Evolutionary conservation across 1,139 yeast genomes (phyloP), one percentile per base, ranked within the genome.

Genomic region (Barnettozyma hawaiiensis): DNA sequence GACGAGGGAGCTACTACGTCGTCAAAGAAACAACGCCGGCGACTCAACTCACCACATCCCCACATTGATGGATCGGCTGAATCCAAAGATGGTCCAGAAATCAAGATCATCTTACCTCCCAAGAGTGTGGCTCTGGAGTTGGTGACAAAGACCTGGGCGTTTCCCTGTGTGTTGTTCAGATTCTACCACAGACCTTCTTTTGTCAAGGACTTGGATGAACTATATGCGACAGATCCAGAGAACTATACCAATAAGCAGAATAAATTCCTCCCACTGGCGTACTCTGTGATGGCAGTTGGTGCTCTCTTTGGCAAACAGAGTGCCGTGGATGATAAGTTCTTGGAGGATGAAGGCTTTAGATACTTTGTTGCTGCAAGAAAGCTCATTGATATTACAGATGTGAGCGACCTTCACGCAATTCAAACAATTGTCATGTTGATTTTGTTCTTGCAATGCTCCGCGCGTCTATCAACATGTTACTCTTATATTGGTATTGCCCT

Each of bases 401-500:
- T 83, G 0, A 66, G 81, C 32, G 85, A 78, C 52, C 60, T 79
- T 23, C 75, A 75, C 55, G 80, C 84, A 22, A 76, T 80, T 48
- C 96, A 89, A 62, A 82, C 96, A 0, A 79, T 87, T 41, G 66
- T 75, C 12, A 70, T 74, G 71, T 59, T 76, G 57, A 81, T 85
- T 44, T 71, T 89, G 54, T 89, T 87, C 59, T 67, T 89, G 43
- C 96, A 89, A 64, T 87, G 96, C 60, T 84, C 95, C 3, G 96
- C 96, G 1, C 71, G 96, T 48, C 69, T 90, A 45, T 83, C 95
- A 0, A 86, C 96, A 0, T 89, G 97, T 63, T 89, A 89, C 61
- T 81, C 95, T 0, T 89, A 86, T 61, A 85, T 87, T 51, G 96
- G 97, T n/a, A 83, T 86, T 41, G 97, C 96, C 0, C 66, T 89